phyloP scores from a whole-genome alignment of 495 filamentous ascomycete species.

The Podospora australis region DNA sequence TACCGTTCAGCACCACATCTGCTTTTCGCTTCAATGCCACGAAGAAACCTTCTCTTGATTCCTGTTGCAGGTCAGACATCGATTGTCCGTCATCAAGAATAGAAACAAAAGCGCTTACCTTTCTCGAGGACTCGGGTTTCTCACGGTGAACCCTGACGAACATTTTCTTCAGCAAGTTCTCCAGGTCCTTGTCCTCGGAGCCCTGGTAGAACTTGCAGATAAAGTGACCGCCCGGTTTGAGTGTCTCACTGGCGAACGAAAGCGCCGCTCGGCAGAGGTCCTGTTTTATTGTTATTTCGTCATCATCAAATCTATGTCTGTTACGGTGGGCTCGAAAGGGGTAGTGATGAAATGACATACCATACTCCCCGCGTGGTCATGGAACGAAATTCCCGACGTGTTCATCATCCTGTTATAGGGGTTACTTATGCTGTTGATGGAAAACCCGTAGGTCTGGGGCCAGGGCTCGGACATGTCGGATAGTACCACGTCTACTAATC shows the following conservation, averaged over 20 bases:
- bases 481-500: slow-evolving; percentile 55
- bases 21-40: slow-evolving; percentile 61
- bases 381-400: slow-evolving; percentile 77
- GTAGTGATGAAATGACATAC: slow-evolving; percentile 44
- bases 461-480: slow-evolving; percentile 99
- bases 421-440: slow-evolving; percentile 82
- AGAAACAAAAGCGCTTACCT: slow-evolving; percentile 51
- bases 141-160: slow-evolving; percentile 75
- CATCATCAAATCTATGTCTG: neutral
- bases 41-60: slow-evolving; percentile 86
- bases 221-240: slow-evolving; percentile 79
- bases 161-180: slow-evolving; percentile 60
- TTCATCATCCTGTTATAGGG: slow-evolving; percentile 98
- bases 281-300: slow-evolving; percentile 37
- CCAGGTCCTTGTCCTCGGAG: slow-evolving; percentile 70
- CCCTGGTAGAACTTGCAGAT: slow-evolving; percentile 98
- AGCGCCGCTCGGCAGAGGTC: slow-evolving; percentile 85
- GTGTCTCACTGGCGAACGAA: slow-evolving; percentile 71
- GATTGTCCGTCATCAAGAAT: neutral
- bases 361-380: slow-evolving; percentile 93
- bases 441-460: slow-evolving; percentile 68
- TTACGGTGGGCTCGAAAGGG: neutral
- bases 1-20: slow-evolving; percentile 29
- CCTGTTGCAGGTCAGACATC: slow-evolving; percentile 43
- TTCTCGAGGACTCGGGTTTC: slow-evolving; percentile 85